These are phyloP conservation scores for Amauroascus niger DNA, from an alignment of 2,329 filamentous ascomycete species.

Conservation along the genomic window DNA sequence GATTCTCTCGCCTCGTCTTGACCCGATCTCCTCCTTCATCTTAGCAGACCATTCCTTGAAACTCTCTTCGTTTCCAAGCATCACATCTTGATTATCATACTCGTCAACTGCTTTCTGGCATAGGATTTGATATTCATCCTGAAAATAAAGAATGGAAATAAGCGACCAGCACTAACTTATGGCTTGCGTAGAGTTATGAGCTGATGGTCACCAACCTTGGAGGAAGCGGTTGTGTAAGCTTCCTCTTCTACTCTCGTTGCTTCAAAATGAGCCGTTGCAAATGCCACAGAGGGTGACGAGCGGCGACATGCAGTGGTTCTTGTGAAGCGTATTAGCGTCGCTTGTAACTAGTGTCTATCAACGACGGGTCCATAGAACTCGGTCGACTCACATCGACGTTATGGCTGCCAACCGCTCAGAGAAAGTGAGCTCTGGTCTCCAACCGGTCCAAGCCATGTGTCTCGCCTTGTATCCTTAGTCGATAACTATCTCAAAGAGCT, in stretches of 20 bases:
- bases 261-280: conserved; percentile 43
- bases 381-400: conserved; percentile 48
- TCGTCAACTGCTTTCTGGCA: conserved; percentile 34
- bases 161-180: background rate
- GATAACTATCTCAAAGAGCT: background rate
- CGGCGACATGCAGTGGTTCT: conserved; percentile 38
- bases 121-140: conserved; percentile 49
- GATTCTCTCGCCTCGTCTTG: conserved; percentile 34
- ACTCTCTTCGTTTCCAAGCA: conserved; percentile 16
- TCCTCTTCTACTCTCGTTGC: conserved; percentile 55
- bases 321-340: background rate
- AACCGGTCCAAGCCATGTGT: conserved; percentile 30
- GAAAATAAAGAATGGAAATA: background rate
- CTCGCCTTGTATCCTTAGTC: background rate
- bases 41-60: conserved; percentile 21
- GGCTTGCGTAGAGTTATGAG: background rate
- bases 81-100: conserved; percentile 21
- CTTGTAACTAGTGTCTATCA: background rate
- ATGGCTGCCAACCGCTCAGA: conserved; percentile 55
- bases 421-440: conserved; percentile 48
- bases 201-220: conserved; percentile 26
- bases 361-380: background rate
- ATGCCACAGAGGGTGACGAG: conserved; percentile 36
- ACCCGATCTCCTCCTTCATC: conserved; percentile 20
- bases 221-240: conserved; percentile 31